Percentiles rank a stretch among this genome's conserved stretches.
These are phyloP conservation scores for Venturia nashicola DNA, from an alignment of 2,329 filamentous ascomycete species.

Conservation along the genomic window DNA sequence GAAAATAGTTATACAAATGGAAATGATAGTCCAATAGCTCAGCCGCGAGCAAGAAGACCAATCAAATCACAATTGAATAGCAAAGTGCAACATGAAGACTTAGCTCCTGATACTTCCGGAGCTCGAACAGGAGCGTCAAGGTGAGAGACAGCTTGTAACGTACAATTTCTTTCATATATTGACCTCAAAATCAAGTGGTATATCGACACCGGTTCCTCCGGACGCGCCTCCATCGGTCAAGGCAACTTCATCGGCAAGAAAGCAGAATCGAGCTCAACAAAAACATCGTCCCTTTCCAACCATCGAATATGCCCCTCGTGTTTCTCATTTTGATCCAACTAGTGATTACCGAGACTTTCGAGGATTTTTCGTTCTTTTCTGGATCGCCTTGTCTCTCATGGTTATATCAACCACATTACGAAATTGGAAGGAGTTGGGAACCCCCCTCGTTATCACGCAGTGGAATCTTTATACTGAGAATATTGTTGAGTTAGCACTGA, in stretches of 20 bases:
- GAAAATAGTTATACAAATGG: not conserved
- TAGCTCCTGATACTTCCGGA: constrained; percentile 17
- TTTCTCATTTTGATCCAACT: constrained; percentile 88
- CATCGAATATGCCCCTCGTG: constrained; percentile 77
- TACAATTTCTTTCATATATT: not conserved
- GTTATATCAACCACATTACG: constrained; percentile 86
- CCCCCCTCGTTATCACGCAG: constrained; percentile 71
- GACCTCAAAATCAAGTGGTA: constrained; percentile 44
- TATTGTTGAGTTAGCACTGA: constrained; percentile 72
- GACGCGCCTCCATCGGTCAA: constrained; percentile 91
- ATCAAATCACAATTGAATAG: constrained; percentile 22
- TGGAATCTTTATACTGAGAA: constrained; percentile 84
- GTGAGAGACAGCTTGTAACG: constrained; percentile 12
- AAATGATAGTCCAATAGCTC: constrained; percentile 10
- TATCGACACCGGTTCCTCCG: constrained; percentile 69
- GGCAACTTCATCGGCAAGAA: constrained; percentile 72
- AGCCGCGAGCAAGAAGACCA: constrained; percentile 25
- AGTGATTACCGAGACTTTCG: constrained; percentile 91
- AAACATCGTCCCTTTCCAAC: constrained; percentile 81
- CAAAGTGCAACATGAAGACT: constrained; percentile 21
- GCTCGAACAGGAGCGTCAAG: constrained; percentile 23
- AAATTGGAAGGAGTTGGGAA: constrained; percentile 88
- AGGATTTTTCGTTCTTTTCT: constrained; percentile 96
- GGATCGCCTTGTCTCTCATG: constrained; percentile 95
- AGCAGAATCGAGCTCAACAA: constrained; percentile 69